Evolutionary conservation across 257 asterid species (phyloP).

Genomic region (Coffea canephora): DNA sequence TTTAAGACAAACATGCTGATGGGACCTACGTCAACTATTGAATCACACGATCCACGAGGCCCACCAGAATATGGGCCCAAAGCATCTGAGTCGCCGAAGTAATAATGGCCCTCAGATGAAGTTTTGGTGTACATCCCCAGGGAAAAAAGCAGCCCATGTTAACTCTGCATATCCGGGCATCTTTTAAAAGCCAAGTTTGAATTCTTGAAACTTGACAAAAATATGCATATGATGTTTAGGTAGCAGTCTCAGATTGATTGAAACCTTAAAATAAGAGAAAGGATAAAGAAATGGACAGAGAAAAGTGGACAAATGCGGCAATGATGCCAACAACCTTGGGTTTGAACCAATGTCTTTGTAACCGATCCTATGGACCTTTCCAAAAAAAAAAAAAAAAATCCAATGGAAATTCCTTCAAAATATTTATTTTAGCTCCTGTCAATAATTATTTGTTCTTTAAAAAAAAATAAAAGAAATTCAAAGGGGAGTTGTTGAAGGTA

Average conservation of each 20-base stretch:
- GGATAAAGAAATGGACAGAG: neutral
- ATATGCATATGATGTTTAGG: too few species aligned
- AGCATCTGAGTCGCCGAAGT: slow-evolving; percentile 4
- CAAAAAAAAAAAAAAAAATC: too few species aligned
- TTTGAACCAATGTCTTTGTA: too few species aligned
- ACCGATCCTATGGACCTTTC: too few species aligned
- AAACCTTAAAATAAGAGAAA: neutral
- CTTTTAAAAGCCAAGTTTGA: slow-evolving; percentile 18
- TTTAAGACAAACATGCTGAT: neutral
- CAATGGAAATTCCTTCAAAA: too few species aligned
- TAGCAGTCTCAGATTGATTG: too few species aligned
- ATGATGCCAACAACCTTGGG: too few species aligned
- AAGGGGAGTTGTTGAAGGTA: too few species aligned
- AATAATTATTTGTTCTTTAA: too few species aligned
- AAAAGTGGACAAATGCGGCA: neutral
- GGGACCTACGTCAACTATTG: slow-evolving; percentile 12
- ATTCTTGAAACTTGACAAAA: slow-evolving; percentile 10
- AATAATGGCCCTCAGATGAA: slow-evolving; percentile 23
- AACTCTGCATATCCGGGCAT: slow-evolving; percentile 16
- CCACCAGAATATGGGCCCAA: slow-evolving; percentile 34
- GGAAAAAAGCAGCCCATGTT: slow-evolving; percentile 35
- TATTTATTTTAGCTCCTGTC: too few species aligned
- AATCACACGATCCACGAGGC: slow-evolving; percentile 20
- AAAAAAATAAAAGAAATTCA: too few species aligned
- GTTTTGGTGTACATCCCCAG: slow-evolving; percentile 11